Evolutionary conservation across 1,284 basidiomycete species (phyloP).

Genomic region (Rhizoctonia solani): DNA sequence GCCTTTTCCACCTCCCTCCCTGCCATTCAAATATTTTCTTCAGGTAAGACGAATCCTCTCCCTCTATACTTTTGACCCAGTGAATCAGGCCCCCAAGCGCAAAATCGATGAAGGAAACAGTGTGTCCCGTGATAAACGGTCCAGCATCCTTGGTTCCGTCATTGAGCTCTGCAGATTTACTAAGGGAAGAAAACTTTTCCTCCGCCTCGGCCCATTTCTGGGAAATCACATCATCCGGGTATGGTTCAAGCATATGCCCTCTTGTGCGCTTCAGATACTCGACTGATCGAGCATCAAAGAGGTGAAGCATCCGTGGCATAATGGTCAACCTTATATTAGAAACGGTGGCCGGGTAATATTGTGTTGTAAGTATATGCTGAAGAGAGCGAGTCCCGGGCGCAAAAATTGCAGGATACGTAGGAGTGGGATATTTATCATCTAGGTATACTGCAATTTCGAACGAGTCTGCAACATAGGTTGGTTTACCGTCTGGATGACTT

Average conservation of each 20-base stretch:
- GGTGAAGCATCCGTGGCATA: constrained; percentile 15
- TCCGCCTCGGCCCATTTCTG: background rate
- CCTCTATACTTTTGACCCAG: background rate
- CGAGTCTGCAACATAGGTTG: constrained; percentile 35
- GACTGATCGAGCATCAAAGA: constrained; percentile 34
- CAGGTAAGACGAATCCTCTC: background rate
- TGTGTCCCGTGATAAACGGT: constrained; percentile 17
- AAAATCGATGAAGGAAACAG: constrained; percentile 15
- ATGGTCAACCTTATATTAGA: constrained; percentile 7
- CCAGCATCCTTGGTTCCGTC: background rate
- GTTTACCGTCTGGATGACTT: constrained; percentile 8
- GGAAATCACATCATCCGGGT: constrained; percentile 30
- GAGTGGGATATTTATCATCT: constrained; percentile 33
- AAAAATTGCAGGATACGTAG: constrained; percentile 9
- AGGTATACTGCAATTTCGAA: constrained; percentile 37
- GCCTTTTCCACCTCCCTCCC: background rate
- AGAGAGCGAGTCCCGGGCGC: constrained; percentile 32
- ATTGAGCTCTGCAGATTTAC: background rate
- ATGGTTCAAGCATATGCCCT: too few species aligned
- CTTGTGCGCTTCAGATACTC: too few species aligned
- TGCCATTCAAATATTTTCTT: constrained; percentile 22
- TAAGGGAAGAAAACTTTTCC: constrained; percentile 3
- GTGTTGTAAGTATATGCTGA: constrained; percentile 29
- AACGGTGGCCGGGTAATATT: background rate
- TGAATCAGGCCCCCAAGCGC: background rate